phyloP scores from a whole-genome alignment of 768 basidiomycete species.

The Pisolithus tinctorius region DNA sequence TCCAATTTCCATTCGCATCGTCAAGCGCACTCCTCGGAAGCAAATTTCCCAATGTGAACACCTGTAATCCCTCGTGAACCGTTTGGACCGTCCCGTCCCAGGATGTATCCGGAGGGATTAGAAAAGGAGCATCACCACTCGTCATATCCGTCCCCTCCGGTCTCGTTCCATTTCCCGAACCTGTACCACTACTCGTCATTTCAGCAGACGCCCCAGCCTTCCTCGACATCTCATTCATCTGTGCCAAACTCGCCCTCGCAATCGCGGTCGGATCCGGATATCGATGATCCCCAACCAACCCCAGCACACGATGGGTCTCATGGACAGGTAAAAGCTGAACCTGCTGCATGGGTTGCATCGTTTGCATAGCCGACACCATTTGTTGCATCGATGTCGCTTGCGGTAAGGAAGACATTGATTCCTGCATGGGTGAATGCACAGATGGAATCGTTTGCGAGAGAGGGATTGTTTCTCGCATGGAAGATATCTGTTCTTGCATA shows the following conservation, averaged over 20 bases:
- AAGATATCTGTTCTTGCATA: neutral
- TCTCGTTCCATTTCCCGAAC: neutral
- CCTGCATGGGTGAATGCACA: neutral
- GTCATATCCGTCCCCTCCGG: slow-evolving; percentile 15
- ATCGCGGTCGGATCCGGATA: slow-evolving; percentile 43
- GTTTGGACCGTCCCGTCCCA: slow-evolving; percentile 24
- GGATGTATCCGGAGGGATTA: slow-evolving; percentile 17
- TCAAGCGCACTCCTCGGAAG: slow-evolving; percentile 49
- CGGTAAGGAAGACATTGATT: neutral
- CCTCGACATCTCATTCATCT: slow-evolving; percentile 74
- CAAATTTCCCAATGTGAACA: slow-evolving; percentile 75
- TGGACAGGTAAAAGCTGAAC: slow-evolving; percentile 48
- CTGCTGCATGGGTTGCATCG: slow-evolving; percentile 4
- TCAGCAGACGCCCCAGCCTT: slow-evolving; percentile 38
- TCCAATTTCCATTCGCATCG: slow-evolving; percentile 56
- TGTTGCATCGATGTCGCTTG: neutral
- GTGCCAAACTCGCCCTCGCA: slow-evolving; percentile 61
- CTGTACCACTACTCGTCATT: too few species aligned
- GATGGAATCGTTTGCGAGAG: too few species aligned
- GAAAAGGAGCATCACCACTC: slow-evolving; percentile 21
- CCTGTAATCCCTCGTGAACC: slow-evolving; percentile 62
- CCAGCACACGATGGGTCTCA: slow-evolving; percentile 47
- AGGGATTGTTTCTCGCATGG: too few species aligned
- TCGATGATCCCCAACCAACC: slow-evolving; percentile 27
- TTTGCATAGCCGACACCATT: neutral